Base-by-base conservation (phyloP, 2,329 filamentous ascomycete species). In the Exophiala dermatitidis region DNA sequence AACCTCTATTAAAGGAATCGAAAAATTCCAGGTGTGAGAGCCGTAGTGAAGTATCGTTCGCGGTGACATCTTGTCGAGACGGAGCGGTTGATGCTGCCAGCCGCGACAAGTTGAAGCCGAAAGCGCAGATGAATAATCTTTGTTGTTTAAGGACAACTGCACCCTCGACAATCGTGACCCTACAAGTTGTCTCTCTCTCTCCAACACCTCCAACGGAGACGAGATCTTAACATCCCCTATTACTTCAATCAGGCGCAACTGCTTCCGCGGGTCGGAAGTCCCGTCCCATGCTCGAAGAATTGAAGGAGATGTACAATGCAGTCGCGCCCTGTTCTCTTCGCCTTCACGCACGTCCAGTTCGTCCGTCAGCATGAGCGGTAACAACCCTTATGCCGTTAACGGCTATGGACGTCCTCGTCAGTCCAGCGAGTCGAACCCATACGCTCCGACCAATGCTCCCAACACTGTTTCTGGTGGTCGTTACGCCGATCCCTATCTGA, bases 321-420 rank as follows among this genome's bases (percentile, higher is more conserved):
- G 33, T 29, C 43, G 19, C 30, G n/a, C n/a, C 43, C 5, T n/a
- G n/a, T 29, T 34, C 30, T 19, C 10, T 33, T 30, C 9, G 10
- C 29, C 42, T 36, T 47, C 34, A 10, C 10, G 9, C 41, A 8
- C 32, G 2, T 42, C 29, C 7, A 5, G 19, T 5, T 43, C 26
- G n/a, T 33, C 40, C 42, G 46, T 28, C 34, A 52, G 32, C 43
- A 60, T 57, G 53, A 60, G 53, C 44, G 54, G 54, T 44, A 52
- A 50, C 31, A 60, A 60, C 41, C 58, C 58, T 32, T 60, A 60
- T 43, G 58, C 56, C 32, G 40, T 60, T 28, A 60, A 57, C 32
- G 54, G 52, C 31, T 52, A 57, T 30, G 53, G 50, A 43, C 54
- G 52, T 9, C 43, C 41, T 45, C 54, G 45, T 28, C 55, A 47